Evolutionary conservation across 441 rosid species (phyloP), one percentile per base, ranked within the genome.

Genomic region (Melianthus villosus): DNA sequence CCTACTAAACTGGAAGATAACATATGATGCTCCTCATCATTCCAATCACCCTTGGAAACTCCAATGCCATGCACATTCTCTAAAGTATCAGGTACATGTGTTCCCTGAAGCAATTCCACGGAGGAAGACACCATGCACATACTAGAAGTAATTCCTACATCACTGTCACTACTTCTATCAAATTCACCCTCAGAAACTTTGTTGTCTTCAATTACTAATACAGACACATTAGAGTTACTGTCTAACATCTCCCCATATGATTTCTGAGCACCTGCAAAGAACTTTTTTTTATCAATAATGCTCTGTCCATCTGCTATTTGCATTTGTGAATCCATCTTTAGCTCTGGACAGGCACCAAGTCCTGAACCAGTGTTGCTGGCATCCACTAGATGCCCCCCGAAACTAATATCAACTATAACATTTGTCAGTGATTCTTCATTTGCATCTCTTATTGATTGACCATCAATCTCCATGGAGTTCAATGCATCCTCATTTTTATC

Each of bases 311-410:
- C 20, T 25, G 51, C n/a, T n/a, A n/a, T 38, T 44, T 62, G 44
- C 29, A 15, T 50, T 44, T 20, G 34, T 29, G 59, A 47, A 18
- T 65, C 64, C 53, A 37, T 38, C 38, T 54, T 28, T 15, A 34
- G 56, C 54, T 48, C 58, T 14, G 42, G 34, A 43, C 46, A 16
- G 27, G 35, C 9, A 51, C 39, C 45, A 32, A 16, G 30, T 42
- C n/a, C 53, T 52, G 48, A 17, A 51, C 19, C 33, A 8, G 9
- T 30, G 27, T 39, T 33, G 38, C 59, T 34, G 18, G 36, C 63
- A 59, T 45, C 72, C 44, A 44, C 42, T 45, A 32, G 61, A 35
- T 38, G 56, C 36, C 46, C 59, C 59, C 48, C 51, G 34, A 26
- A 50, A 17, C 34, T 38, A 28, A 22, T 38, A 44, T 53, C 51